Conservation (phyloP, 2,329 filamentous ascomycete genomes). For the Zymoseptoria brevis region DNA sequence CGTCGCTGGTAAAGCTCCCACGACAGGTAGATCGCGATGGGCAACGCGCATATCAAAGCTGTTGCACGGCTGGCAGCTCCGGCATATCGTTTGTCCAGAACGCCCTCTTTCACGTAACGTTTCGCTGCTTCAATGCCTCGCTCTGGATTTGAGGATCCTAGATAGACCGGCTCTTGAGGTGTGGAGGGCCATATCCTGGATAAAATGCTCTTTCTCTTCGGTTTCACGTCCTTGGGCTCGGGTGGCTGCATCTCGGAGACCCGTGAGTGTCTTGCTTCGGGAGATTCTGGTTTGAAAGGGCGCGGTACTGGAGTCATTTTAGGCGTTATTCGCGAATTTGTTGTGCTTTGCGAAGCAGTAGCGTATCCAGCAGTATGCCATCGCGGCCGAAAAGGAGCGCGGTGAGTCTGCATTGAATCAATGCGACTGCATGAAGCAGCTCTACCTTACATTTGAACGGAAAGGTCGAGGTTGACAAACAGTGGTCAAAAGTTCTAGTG, state of each 20-base stretch:
- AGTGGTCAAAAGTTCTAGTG: too few relatives aligned
- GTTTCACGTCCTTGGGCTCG: neutral
- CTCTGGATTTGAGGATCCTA: slow-evolving; percentile 8
- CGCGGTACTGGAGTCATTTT: neutral
- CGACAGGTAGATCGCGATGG: slow-evolving; percentile 21
- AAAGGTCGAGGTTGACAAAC: neutral
- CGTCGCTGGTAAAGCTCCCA: slow-evolving; percentile 24
- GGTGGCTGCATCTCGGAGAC: neutral
- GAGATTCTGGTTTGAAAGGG: neutral
- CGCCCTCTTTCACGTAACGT: slow-evolving; percentile 17
- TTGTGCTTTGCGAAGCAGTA: neutral
- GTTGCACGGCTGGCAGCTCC: slow-evolving; percentile 15
- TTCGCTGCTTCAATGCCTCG: slow-evolving; percentile 19
- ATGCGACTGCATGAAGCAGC: neutral
- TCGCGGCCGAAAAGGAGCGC: neutral
- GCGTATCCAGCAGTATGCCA: neutral
- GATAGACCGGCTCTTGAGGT: slow-evolving; percentile 3
- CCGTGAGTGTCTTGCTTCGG: neutral
- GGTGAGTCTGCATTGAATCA: neutral
- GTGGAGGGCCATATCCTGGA: neutral
- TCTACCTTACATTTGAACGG: neutral
- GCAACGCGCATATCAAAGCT: slow-evolving; percentile 20
- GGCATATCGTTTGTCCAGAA: slow-evolving; percentile 23
- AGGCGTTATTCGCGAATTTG: neutral
- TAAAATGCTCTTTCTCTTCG: neutral